These are phyloP conservation scores for Acacia melanoxylon DNA, from an alignment of 306 rosid genomes.

Conservation along the genomic window DNA sequence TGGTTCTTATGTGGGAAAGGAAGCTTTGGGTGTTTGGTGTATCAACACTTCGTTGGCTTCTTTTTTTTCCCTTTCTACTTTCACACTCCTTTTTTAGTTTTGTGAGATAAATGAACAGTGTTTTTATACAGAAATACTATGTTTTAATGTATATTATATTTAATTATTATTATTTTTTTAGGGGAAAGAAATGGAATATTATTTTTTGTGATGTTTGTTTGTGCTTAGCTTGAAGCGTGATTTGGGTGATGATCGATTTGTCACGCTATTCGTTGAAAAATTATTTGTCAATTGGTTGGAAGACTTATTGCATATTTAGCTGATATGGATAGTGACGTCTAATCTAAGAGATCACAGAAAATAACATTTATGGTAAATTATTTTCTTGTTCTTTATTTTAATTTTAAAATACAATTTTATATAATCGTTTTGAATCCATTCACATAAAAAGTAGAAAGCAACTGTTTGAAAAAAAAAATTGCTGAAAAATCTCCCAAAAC, in stretches of 20 bases:
- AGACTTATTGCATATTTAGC: conserved; percentile 33
- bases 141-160: background rate
- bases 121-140: background rate
- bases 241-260: conserved; percentile 27
- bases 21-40: conserved; percentile 34
- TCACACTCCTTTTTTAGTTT: background rate
- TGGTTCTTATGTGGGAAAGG: conserved; percentile 50
- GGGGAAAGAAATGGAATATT: background rate
- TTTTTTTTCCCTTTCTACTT: conserved; percentile 14
- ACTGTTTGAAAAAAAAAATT: too few relatives aligned
- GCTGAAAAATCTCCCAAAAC: too few relatives aligned
- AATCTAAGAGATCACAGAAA: background rate
- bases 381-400: background rate
- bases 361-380: background rate
- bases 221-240: conserved; percentile 33
- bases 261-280: conserved; percentile 26
- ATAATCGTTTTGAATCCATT: background rate
- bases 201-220: background rate
- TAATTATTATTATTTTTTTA: background rate
- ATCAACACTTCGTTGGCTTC: conserved; percentile 31
- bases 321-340: conserved; percentile 37
- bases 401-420: background rate
- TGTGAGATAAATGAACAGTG: conserved; percentile 31
- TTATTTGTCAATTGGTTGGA: conserved; percentile 40
- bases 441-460: background rate